Base-by-base conservation (phyloP, 2,329 filamentous ascomycete species). In the Dothideomycetes sp. region DNA sequence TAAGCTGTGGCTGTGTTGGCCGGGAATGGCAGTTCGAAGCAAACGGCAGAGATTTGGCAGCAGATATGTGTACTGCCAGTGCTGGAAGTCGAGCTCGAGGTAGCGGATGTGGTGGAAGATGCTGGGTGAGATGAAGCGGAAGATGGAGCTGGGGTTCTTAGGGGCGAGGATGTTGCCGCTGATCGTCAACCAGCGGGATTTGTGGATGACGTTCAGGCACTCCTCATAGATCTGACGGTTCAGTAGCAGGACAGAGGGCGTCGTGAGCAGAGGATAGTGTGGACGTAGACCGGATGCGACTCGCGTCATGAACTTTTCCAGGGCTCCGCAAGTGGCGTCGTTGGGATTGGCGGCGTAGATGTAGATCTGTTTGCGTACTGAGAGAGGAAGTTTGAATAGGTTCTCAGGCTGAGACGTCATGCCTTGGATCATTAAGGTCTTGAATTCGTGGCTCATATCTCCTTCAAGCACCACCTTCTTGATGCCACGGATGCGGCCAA, bases 171-270 rank as follows among this genome's bases (percentile, higher is more conserved):
- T 45, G 14, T 31, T 27, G 38, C 53, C 34, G 31, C 47, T 43
- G 30, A 54, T 39, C 5, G 44, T n/a, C n/a, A n/a, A n/a, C 33
- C 22, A 61, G 48, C 1, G 55, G 49, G 43, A 55, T 55, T 45
- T 44, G 42, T 49, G 47, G 15, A 62, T 49, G 11, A 55, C 38
- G 11, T 45, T 19, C 7, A 46, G 40, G 3, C 56, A 54, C 40
- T 62, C 59, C 4, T 36, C 18, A n/a, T 45, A 45, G 43, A 58
- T 56, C 34, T 59, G 54, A 27, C 48, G 52, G 47, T 58, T 60
- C 44, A 61, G 31, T 3, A 60, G 53, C 2, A 62, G 47, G 17
- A 62, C 41, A 12, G 45, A 52, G 0, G 58, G 60, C 3, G 58
- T 46, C 19, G 36, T 44, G 37, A 24, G 9, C 10, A 34, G 16